A percentile compares a stretch with the other conserved stretches of the same genome.
phyloP scores from a whole-genome alignment of 208 protist genomes.

The Porcisia hertigi region DNA sequence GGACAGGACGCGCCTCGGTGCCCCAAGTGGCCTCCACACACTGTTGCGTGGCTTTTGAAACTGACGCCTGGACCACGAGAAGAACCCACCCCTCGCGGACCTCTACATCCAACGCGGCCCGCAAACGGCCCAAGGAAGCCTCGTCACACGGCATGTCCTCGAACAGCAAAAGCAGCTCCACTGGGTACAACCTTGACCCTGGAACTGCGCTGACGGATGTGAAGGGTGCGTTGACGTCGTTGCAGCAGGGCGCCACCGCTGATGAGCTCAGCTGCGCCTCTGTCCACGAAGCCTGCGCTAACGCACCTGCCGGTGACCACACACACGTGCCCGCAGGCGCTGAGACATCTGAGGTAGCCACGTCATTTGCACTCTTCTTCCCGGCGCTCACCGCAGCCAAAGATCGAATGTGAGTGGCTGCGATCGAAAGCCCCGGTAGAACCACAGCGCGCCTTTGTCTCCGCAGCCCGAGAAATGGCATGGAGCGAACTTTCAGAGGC shows the following conservation, averaged over 20 bases:
- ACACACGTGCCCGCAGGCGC: slow-evolving; percentile 30
- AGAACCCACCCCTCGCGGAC: slow-evolving; percentile 34
- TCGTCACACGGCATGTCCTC: slow-evolving; percentile 27
- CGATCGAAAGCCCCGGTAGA: slow-evolving; percentile 43
- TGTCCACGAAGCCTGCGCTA: background rate
- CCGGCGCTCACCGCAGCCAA: background rate
- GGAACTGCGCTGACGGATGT: slow-evolving; percentile 19
- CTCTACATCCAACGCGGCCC: background rate
- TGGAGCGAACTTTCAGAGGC: slow-evolving; percentile 8
- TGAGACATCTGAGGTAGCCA: background rate
- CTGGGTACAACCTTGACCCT: slow-evolving; percentile 14
- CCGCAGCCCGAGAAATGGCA: slow-evolving; percentile 2
- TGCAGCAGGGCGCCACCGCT: slow-evolving; percentile 8
- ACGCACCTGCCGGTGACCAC: slow-evolving; percentile 12
- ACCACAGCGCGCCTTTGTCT: slow-evolving; percentile 25
- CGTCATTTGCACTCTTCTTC: background rate
- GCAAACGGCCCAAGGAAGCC: slow-evolving; percentile 8
- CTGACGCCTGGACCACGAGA: slow-evolving; percentile 46
- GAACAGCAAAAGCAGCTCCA: slow-evolving; percentile 51
- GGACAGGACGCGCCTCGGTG: slow-evolving; percentile 32
- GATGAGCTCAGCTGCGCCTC: slow-evolving; percentile 9
- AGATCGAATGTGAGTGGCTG: slow-evolving; percentile 36
- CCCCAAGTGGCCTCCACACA: slow-evolving; percentile 50
- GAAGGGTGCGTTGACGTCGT: slow-evolving; percentile 3
- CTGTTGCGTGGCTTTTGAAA: slow-evolving; percentile 30